Evolutionary conservation across 495 filamentous ascomycete species (phyloP), one percentile per base, ranked within the genome.

Genomic region (Polyplosphaeria fusca): DNA sequence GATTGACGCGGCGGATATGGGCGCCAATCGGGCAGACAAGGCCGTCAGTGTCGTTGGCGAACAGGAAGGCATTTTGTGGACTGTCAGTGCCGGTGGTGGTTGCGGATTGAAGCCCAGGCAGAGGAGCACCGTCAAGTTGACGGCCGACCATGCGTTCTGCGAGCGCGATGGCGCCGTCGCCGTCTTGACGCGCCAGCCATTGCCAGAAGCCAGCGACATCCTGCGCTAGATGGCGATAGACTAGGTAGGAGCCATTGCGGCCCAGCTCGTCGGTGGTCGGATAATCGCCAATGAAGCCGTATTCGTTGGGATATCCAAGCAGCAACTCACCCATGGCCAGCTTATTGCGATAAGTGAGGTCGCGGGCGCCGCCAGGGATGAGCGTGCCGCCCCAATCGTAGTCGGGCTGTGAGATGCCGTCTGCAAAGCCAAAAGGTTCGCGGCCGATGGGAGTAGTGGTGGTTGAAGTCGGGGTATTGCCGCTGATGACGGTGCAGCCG

Each of bases 351-450:
- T 42, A 42, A 18, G 9, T 19, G 39, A 7, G 39, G 39, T 42
- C 39, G 39, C 39, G 39, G 39, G 39, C 19, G 39, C 39, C 39
- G 39, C 39, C 39, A 18, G 39, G 39, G 11, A 18, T 42, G 39
- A 42, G 39, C 39, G 19, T 42, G 39, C 39, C 39, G 39, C 19
- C 39, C 39, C 39, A 42, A 20, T 42, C 39, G 39, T 42, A 42
- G 39, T 42, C 39, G 39, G 39, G 39, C 39, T 42, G 39, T 18
- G 39, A 42, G 39, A 42, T 19, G 12, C 39, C 39, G 19, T 42
- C 39, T 7, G 39, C 39, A 42, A 42, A 42, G 39, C 39, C 39
- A 42, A 42, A 42, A 42, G 39, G 39, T 42, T 42, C 39, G 39
- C 39, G 39, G 39, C 39, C 39, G 39, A 42, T 14, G 39, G 39